Evolutionary conservation across 2,329 filamentous ascomycete species (phyloP), one percentile per base, ranked within the genome.

Genomic region (Thielaviopsis ethacetica): DNA sequence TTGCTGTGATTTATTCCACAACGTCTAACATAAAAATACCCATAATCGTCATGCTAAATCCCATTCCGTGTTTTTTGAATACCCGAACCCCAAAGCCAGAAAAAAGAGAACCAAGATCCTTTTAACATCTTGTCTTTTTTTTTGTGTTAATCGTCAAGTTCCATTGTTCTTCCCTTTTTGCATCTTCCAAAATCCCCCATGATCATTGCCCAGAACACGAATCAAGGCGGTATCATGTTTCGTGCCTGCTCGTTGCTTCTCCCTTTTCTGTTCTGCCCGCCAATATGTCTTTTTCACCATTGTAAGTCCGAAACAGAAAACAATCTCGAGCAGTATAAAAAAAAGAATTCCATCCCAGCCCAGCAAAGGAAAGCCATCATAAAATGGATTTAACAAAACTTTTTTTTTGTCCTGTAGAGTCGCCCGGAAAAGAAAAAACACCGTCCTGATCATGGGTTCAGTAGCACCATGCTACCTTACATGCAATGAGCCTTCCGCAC

Each of bases 401-500:
- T 63, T 59, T 63, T 26, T 62, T 62, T 63, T 63, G 59, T 62
- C 60, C 59, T 60, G 59, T 58, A 59, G 54, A 61, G 56, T 59
- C 53, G 54, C 53, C 57, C 53, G 65, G 65, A 65, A 63, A 64
- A 64, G 59, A 63, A 64, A 62, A 56, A 57, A 58, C 52, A 61
- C 58, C 56, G 58, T 62, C 60, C 56, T 54, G 50, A 50, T 60
- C 65, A 61, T 58, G 56, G 67, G 67, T 70, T 70, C 49, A 67
- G 71, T 73, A 74, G 71, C 72, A 68, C 70, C 67, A 68, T 70
- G 76, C 78, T 79, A 80, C 78, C 76, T 50, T 73, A 78, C 74
- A 80, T 80, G 78, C 77, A 79, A 76, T 72, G 70, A 78, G 77
- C 77, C 77, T 77, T 78, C 74, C 75, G 76, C 77, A 80, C 76